Evolutionary conservation across 2,329 filamentous ascomycete genomes (phyloP).

Genomic region (Hypoxylon sp.): DNA sequence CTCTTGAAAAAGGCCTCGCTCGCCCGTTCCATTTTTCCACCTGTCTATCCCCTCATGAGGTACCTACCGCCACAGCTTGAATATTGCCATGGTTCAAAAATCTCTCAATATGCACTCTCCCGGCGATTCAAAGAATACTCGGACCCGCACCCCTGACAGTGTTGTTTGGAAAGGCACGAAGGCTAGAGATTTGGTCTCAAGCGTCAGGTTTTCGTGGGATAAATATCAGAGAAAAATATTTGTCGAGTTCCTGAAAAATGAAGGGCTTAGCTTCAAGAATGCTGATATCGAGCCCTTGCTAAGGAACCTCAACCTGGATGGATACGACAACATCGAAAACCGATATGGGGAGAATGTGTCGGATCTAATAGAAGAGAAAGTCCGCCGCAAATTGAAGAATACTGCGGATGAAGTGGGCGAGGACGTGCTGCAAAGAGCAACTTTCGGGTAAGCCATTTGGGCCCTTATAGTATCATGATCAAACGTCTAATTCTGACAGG

Average conservation of each 20-base stretch:
- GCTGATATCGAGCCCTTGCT: slow-evolving; percentile 29
- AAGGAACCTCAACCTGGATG: slow-evolving; percentile 34
- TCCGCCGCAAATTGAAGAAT: slow-evolving; percentile 28
- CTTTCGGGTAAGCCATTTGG: slow-evolving; percentile 13
- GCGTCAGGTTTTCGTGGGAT: slow-evolving; percentile 34
- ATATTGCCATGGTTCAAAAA: slow-evolving; percentile 15
- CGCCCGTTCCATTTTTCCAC: not conserved
- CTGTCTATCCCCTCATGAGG: not conserved
- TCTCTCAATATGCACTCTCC: not conserved
- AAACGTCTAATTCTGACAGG: not conserved
- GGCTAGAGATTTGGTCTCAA: slow-evolving; percentile 22
- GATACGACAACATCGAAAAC: slow-evolving; percentile 33
- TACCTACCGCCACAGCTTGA: not conserved
- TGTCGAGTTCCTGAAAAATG: slow-evolving; percentile 19
- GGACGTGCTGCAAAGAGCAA: slow-evolving; percentile 12
- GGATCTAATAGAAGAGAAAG: slow-evolving; percentile 32
- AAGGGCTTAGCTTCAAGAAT: slow-evolving; percentile 24
- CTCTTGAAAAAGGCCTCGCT: not conserved
- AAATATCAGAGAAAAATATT: slow-evolving; percentile 27
- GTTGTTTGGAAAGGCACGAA: slow-evolving; percentile 29
- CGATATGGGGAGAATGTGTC: slow-evolving; percentile 27
- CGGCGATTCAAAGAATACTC: not conserved
- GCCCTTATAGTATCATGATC: not conserved
- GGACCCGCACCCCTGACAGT: slow-evolving; percentile 24
- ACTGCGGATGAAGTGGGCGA: slow-evolving; percentile 19